Conservation (phyloP, 2,329 filamentous ascomycete genomes). For the Grosmannia huntii region DNA sequence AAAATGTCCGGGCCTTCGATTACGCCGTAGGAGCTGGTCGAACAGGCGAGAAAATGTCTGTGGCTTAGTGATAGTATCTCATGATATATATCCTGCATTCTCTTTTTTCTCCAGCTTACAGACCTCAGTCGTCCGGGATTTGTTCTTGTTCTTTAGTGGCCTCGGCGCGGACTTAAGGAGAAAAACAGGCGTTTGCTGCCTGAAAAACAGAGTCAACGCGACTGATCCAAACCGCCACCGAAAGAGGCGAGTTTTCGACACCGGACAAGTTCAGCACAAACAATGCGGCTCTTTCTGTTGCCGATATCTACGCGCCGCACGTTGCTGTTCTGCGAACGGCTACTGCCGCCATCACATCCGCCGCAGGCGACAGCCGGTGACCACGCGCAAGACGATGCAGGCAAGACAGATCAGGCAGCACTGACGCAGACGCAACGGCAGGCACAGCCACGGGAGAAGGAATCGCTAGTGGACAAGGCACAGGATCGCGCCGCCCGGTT, state of each 20-base stretch:
- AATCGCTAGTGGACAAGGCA: constrained; percentile 51
- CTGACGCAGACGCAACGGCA: not conserved
- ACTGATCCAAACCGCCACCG: not conserved
- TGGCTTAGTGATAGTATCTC: too few species aligned
- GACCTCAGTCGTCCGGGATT: not conserved
- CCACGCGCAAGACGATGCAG: not conserved
- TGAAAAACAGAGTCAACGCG: not conserved
- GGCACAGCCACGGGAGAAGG: constrained; percentile 32
- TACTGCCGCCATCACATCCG: constrained; percentile 19
- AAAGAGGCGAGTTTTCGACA: not conserved
- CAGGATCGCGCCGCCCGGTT: constrained; percentile 59
- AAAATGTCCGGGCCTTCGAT: not conserved
- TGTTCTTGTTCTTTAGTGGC: not conserved
- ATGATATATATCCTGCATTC: too few species aligned
- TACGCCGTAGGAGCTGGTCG: not conserved
- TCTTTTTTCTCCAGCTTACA: not conserved
- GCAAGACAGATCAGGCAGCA: not conserved
- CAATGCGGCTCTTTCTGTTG: constrained; percentile 86
- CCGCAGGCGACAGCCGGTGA: not conserved
- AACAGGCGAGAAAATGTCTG: not conserved
- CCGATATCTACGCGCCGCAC: constrained; percentile 85
- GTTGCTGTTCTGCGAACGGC: constrained; percentile 78
- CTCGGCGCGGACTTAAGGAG: not conserved
- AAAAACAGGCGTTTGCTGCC: not conserved
- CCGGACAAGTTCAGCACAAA: not conserved